These are phyloP conservation scores for Stachybotrys chlorohalonatus DNA, from an alignment of 2,329 filamentous ascomycete genomes.

Conservation along the genomic window DNA sequence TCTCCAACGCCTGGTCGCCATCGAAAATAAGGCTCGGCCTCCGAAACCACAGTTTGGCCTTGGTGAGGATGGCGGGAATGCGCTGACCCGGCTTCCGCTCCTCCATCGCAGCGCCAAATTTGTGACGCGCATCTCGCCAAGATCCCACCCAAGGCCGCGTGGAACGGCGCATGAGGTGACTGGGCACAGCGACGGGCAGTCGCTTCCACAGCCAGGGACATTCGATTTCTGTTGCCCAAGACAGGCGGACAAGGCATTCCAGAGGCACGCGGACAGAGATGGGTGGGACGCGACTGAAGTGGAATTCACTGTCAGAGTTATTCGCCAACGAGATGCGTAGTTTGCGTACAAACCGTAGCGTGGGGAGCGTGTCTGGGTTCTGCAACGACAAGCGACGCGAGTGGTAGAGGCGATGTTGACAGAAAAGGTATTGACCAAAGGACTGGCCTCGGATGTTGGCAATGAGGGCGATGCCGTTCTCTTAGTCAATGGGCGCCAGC, in stretches of 20 bases:
- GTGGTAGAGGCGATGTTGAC: constrained; percentile 9
- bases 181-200: constrained; percentile 5
- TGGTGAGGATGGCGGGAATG: constrained; percentile 8
- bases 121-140: constrained; percentile 14
- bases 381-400: constrained; percentile 9
- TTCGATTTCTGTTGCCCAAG: constrained; percentile 8
- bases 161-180: constrained; percentile 5
- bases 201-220: constrained; percentile 14
- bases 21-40: neutral
- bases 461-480: neutral
- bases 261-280: constrained; percentile 11
- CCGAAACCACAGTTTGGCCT: constrained; percentile 9
- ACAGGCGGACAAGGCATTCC: constrained; percentile 11
- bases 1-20: constrained; percentile 5
- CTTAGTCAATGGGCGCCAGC: neutral
- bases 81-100: constrained; percentile 1
- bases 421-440: constrained; percentile 2
- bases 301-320: neutral
- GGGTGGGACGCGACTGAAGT: constrained; percentile 7
- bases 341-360: constrained; percentile 7
- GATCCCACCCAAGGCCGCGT: constrained; percentile 14
- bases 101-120: constrained; percentile 11
- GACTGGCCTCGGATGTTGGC: constrained; percentile 5
- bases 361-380: constrained; percentile 7
- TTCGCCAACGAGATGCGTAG: constrained; percentile 2